phyloP scores from a whole-genome alignment of 108 stramenopile species.

The Chaetoceros tenuissimus region DNA sequence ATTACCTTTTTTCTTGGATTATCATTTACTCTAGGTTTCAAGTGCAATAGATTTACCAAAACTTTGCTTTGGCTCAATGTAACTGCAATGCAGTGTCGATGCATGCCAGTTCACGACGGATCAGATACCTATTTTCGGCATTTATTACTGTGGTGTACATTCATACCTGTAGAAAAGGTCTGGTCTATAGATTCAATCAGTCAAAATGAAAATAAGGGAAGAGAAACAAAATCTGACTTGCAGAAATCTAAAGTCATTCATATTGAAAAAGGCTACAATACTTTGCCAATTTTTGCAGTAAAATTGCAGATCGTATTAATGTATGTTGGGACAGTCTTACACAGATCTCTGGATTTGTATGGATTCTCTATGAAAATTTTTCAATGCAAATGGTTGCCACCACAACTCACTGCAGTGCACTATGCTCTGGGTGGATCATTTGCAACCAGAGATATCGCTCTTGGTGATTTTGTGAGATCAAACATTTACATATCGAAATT shows the following conservation, averaged over 20 bases:
- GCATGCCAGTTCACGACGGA: constrained; percentile 9
- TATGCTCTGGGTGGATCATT: constrained; percentile 14
- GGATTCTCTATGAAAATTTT: background rate
- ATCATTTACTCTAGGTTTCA: constrained; percentile 8
- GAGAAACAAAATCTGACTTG: no score
- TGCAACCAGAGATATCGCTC: background rate
- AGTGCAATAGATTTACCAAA: constrained; percentile 1
- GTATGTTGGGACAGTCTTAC: constrained; percentile 16
- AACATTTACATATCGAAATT: background rate
- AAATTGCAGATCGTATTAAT: constrained; percentile 15
- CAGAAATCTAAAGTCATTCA: background rate
- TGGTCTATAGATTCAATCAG: constrained; percentile 9
- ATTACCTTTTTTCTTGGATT: constrained; percentile 2
- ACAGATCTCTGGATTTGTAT: constrained; percentile 1
- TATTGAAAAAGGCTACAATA: background rate
- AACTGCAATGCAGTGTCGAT: background rate
- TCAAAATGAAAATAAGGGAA: background rate
- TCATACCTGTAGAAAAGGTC: constrained; percentile 11
- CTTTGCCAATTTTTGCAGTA: constrained; percentile 5
- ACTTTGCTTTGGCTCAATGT: background rate
- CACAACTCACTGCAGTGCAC: constrained; percentile 10
- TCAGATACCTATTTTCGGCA: constrained; percentile 12
- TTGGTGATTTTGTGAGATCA: background rate
- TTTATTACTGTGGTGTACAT: constrained; percentile 8
- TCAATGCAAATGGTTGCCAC: constrained; percentile 15